Evolutionary conservation across 768 basidiomycete genomes (phyloP), one percentile per base, ranked within the genome.

Genomic region (Panus rudis): DNA sequence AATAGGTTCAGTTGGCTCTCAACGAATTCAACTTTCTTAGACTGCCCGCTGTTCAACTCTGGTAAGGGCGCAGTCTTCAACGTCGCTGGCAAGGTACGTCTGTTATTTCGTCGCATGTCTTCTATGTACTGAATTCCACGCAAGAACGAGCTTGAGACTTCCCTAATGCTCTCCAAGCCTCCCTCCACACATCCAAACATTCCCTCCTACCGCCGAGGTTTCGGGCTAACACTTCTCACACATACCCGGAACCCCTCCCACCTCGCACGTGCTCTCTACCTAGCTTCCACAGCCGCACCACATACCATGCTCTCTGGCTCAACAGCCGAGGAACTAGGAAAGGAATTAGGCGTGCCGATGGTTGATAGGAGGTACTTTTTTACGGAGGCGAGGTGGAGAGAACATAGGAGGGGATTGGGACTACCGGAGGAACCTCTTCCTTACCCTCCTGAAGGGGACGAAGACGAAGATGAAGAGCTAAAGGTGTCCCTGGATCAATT

Each of bases 51-150:
- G 14, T 90, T 91, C 65, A 91, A 91, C 52, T 64, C 79, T 22
- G 86, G 76, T 16, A 84, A 82, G 53, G 88, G 89, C 3, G 82
- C 88, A 7, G 87, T 91, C 14, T 91, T 88, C 66, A 91, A 90
- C 51, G 64, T 73, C 10, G 85, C 67, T 7, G 87, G 88, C 34
- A 87, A 88, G 71, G 86, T 85, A 42, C 37, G 60, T 33, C n/a
- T 17, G 23, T 19, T n/a, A n/a, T n/a, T n/a, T n/a, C 27, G 2
- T 11, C 34, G 31, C 19, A 21, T 6, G n/a, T 39, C 4, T 22
- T 21, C 13, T 23, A 23, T 22, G 35, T 45, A 39, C 38, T 20
- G 39, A 40, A 34, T 35, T 16, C 37, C 10, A 40, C n/a, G 35
- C 1, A 52, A 90, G 86, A 86, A 81, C 51, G 89, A 92, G 63